Evolutionary conservation across 2,329 filamentous ascomycete species (phyloP), one percentile per base, ranked within the genome.

Genomic region (Sclerotinia subarctica): DNA sequence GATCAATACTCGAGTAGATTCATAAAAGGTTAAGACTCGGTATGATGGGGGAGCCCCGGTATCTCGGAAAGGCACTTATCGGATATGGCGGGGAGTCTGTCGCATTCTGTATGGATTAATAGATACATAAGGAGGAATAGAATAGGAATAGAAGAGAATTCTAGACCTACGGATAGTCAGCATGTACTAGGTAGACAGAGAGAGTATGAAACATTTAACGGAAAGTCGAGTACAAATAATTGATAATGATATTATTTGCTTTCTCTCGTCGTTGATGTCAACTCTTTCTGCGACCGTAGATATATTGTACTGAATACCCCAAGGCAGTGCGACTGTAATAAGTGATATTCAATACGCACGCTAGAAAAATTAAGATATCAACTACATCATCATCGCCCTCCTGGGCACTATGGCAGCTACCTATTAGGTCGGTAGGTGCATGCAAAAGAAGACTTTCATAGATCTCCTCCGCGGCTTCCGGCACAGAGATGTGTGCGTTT

Each of bases 381-480:
- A 32, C 21, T 57, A 56, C 53, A 56, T 56, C 53, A 56, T 38
- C 53, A 32, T 11, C 53, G 35, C 53, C 35, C n/a, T 38, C 53
- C 35, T 35, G 32, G 35, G 35, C 35, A 38, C 35, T 38, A 38
- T 38, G 35, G 35, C 35, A 38, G 35, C 35, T 13, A 11, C 10
- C 11, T 38, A 60, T n/a, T 24, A 38, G 35, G 35, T 38, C 35
- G 35, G 35, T 35, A 44, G 56, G 11, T 44, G 47, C 26, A 38
- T 5, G 35, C 6, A 38, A 51, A 29, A 49, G 47, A 29, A 7
- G 29, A 21, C 46, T 62, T 49, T 62, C 29, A 51, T 26, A 38
- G 46, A n/a, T n/a, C 46, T 51, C 59, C 46, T 51, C 59, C 59
- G 59, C 46, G 32, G 46, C 59, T 62, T 62, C 59, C 59, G 59